Evolutionary conservation across 192 early-diverging fungal species (phyloP).

Genomic region (Funneliformis mosseae): DNA sequence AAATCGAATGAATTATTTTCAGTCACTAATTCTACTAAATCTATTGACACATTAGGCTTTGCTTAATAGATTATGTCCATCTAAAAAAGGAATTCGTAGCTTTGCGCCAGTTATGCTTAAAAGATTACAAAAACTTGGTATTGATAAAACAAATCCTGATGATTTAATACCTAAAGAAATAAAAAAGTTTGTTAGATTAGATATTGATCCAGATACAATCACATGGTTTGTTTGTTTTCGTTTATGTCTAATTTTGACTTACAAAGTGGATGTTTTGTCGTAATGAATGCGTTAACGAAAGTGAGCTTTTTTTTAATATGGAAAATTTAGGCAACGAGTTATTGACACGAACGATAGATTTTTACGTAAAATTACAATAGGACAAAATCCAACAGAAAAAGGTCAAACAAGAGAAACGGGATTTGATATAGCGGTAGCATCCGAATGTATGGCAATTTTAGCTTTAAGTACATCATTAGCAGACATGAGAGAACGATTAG

Average conservation of each 20-base stretch:
- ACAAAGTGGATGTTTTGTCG: neutral
- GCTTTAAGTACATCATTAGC: constrained; percentile 86
- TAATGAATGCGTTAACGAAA: too few species aligned
- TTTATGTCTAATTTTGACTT: neutral
- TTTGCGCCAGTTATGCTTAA: constrained; percentile 87
- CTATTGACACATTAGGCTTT: constrained; percentile 61
- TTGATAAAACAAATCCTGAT: constrained; percentile 77
- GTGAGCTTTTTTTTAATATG: too few species aligned
- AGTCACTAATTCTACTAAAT: neutral
- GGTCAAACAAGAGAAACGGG: constrained; percentile 87
- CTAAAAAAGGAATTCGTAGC: constrained; percentile 79
- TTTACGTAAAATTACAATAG: constrained; percentile 88
- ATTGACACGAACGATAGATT: constrained; percentile 97
- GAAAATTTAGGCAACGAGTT: constrained; percentile 67
- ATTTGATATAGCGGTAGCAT: constrained; percentile 98
- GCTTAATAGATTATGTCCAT: constrained; percentile 86
- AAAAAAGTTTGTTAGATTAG: constrained; percentile 79
- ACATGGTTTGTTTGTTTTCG: constrained; percentile 65
- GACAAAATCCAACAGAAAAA: constrained; percentile 85
- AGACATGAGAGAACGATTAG: constrained; percentile 93
- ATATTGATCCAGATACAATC: constrained; percentile 94
- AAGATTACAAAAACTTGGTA: constrained; percentile 80
- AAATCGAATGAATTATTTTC: too few species aligned
- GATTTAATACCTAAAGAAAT: constrained; percentile 81
- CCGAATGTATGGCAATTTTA: constrained; percentile 97